Evolutionary conservation across 371 early-diverging fungal species (phyloP).

Genomic region (Phascolomyces articulosus): DNA sequence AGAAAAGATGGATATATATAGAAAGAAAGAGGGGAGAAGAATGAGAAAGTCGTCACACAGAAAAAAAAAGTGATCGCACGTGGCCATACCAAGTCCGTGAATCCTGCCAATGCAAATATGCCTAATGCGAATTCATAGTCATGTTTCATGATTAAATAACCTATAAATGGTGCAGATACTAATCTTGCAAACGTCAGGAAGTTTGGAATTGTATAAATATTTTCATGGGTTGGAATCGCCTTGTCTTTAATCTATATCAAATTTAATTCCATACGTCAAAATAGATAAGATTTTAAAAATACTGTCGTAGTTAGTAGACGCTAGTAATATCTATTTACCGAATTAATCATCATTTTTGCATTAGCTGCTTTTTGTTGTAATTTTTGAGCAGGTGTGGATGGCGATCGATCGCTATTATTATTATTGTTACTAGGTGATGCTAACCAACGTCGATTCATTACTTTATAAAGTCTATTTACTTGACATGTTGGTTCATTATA

Average conservation of each 20-base stretch:
- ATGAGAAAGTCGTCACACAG: not conserved
- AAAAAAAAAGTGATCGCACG: not conserved
- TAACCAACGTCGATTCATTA: not conserved
- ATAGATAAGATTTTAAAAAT: no score
- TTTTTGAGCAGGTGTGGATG: not conserved
- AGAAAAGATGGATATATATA: not conserved
- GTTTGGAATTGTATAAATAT: slow-evolving; percentile 91
- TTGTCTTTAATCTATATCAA: slow-evolving; percentile 30
- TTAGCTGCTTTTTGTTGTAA: slow-evolving; percentile 36
- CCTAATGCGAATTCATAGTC: slow-evolving; percentile 71
- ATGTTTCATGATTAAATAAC: slow-evolving; percentile 82
- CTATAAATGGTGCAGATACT: slow-evolving; percentile 82
- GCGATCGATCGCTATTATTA: not conserved
- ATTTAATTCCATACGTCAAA: no score
- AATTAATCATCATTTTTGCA: slow-evolving; percentile 42
- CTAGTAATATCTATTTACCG: no score
- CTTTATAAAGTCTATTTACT: not conserved
- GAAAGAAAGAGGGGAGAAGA: not conserved
- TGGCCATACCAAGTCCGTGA: slow-evolving; percentile 79
- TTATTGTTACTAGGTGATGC: not conserved
- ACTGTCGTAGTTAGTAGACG: no score
- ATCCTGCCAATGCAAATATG: slow-evolving; percentile 78
- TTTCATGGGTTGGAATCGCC: slow-evolving; percentile 57
- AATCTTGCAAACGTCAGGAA: slow-evolving; percentile 80
- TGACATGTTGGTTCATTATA: not conserved